A percentile compares a stretch with the other conserved stretches of the same genome.
phyloP scores from a whole-genome alignment of 2,329 filamentous ascomycete genomes.

The Beauveria caledonica region DNA sequence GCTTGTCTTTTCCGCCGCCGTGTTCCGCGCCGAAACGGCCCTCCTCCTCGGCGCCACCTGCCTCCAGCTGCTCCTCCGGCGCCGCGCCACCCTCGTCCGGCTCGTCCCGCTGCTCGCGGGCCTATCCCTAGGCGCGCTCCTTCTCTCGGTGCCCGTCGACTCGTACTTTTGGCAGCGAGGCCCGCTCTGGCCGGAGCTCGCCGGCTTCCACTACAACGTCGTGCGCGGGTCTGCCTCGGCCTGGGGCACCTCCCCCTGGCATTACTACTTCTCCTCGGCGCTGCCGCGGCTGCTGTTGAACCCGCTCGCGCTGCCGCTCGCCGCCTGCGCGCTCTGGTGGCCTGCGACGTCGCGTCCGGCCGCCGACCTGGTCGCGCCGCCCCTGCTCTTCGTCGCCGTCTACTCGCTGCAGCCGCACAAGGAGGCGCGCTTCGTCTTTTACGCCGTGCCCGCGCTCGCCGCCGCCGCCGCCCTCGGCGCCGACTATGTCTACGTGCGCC shows the following conservation, averaged over 20 bases:
- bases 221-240: slow-evolving; percentile 71
- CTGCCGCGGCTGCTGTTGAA: slow-evolving; percentile 80
- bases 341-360: slow-evolving; percentile 36
- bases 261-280: slow-evolving; percentile 77
- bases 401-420: slow-evolving; percentile 93
- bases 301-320: slow-evolving; percentile 54
- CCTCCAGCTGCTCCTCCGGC: slow-evolving; percentile 51
- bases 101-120: slow-evolving; percentile 59
- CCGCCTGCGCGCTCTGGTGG: slow-evolving; percentile 43
- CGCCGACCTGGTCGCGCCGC: slow-evolving; percentile 52
- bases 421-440: slow-evolving; percentile 91
- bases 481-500: slow-evolving; percentile 58
- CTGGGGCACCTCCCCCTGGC: slow-evolving; percentile 82
- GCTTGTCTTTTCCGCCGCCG: slow-evolving; percentile 68
- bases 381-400: slow-evolving; percentile 62
- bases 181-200: slow-evolving; percentile 81
- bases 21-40: slow-evolving; percentile 87
- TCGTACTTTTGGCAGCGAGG: slow-evolving; percentile 84
- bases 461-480: slow-evolving; percentile 68
- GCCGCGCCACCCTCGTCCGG: slow-evolving; percentile 42
- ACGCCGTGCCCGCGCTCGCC: slow-evolving; percentile 73
- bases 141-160: slow-evolving; percentile 67
- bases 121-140: slow-evolving; percentile 59
- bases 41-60: slow-evolving; percentile 65
- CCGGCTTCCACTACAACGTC: slow-evolving; percentile 86